Base-by-base conservation (phyloP, 2,329 filamentous ascomycete species). In the Chalaropsis ovoidea region DNA sequence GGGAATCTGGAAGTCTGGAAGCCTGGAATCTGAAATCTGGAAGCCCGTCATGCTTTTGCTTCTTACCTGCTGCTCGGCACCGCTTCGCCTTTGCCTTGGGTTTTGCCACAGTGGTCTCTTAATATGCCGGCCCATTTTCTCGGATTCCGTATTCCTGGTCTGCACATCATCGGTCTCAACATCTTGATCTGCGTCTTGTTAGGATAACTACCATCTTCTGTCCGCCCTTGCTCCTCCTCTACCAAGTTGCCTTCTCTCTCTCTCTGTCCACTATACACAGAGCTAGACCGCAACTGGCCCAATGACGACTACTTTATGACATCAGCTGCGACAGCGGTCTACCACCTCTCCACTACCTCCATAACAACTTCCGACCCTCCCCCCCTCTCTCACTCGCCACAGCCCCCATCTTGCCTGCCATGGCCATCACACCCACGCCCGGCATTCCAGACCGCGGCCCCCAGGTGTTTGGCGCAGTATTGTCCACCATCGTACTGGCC, bases 391-490 rank as follows among this genome's bases (percentile, higher is more conserved):
- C 31, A 3, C 52, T 17, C 15, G 13, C 8, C 27, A 8, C 24
- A 22, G 52, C 17, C 24, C 52, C 1, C 24, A 24, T 15, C 17
- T 15, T 49, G 17, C n/a, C 45, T 24, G 27, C n/a, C 27, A 67
- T 67, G 65, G 62, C 62, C 15, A 64, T 67, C 35, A 63, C 63
- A 41, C 27, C 31, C 6, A 47, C 61, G 24, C n/a, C 42, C 1
- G 60, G 45, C 35, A 65, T 78, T 61, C 76, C 77, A 54, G 77
- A 84, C 73, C 80, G 82, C 47, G 82, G 83, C 24, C 80, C 81
- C 65, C 77, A 79, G 45, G 86, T 90, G 63, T 83, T 91, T 71
- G 82, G 82, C 70, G 87, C 90, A 69, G 87, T 86, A n/a, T 81
- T 83, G 6, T 77, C 81, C 22, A 89, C 87, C 63, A 81, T 92